Evolutionary conservation across 2,329 filamentous ascomycete species (phyloP), one percentile per base, ranked within the genome.

Genomic region (Neonectria punicea): DNA sequence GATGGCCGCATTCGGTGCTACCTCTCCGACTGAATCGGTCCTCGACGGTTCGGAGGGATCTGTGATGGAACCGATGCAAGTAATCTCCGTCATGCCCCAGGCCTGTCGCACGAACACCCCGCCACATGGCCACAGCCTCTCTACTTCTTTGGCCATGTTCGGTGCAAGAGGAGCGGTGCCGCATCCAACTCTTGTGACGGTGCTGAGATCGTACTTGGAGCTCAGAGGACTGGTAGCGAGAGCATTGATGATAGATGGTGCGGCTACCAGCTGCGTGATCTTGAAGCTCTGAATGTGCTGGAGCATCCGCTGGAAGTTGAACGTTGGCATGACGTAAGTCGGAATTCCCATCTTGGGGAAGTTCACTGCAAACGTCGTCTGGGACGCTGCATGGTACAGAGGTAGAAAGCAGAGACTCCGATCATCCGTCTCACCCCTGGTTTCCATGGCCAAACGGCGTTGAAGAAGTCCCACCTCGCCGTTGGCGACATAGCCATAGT

Each of bases 11-110:
- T 74, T 72, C 0, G 72, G 72, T 1, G 73, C 86, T 88, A 70
- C 22, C 44, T 71, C 73, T 9, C 73, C 73, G 0, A 75, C 72
- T 1, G 70, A 53, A 5, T 62, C 57, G 14, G 32, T 53, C 7
- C 18, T 32, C 8, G 0, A 32, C 39, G 39, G 72, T 94, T 95
- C 28, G n/a, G 18, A 20, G n/a, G 92, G 85, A 65, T 92, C 84
- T 85, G 89, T 93, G 3, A 83, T 84, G 20, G 92, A 84, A 14
- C 87, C 83, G 0, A 90, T 89, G 76, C 92, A 95, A 0, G 93
- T 96, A 2, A 87, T 79, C 76, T 96, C 93, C 1, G 93, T 96
- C 93, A 97, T 95, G 4, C 93, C 93, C 91, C 92, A 97, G 2
- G 92, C 93, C 77, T 95, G 93, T 74, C 81, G 80, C 8, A 85